These are phyloP conservation scores for Mucor indicus DNA, from an alignment of 371 early-diverging fungal genomes.

Conservation along the genomic window DNA sequence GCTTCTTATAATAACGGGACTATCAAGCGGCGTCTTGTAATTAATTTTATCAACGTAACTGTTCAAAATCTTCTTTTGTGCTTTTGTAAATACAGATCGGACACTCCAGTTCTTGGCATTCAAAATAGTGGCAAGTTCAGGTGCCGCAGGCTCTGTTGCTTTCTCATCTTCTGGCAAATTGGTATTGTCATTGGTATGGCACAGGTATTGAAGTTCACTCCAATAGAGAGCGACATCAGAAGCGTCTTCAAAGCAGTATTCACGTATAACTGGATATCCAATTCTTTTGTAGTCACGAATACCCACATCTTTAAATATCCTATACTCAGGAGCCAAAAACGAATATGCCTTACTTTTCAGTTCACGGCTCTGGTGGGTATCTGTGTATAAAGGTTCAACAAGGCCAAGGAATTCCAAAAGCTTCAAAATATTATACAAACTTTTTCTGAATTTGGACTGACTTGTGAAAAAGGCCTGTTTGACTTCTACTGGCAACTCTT, in stretches of 20 bases:
- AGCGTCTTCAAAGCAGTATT: slow-evolving; percentile 9
- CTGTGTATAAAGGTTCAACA: background rate
- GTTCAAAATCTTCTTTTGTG: slow-evolving; percentile 14
- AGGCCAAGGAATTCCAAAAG: slow-evolving; percentile 1
- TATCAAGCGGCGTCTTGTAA: slow-evolving; percentile 1
- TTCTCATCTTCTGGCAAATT: background rate
- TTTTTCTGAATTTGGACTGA: slow-evolving; percentile 14
- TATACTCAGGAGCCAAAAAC: slow-evolving; percentile 1
- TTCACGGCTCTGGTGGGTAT: too few relatives aligned
- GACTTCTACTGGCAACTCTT: slow-evolving; percentile 12
- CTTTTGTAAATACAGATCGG: background rate
- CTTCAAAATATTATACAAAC: slow-evolving; percentile 8
- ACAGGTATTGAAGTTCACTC: slow-evolving; percentile 35
- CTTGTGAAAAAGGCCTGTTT: slow-evolving; percentile 1
- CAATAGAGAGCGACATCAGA: slow-evolving; percentile 31
- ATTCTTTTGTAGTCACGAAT: slow-evolving; percentile 8
- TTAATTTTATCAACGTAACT: slow-evolving; percentile 8
- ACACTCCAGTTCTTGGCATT: background rate
- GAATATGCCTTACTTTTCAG: too few relatives aligned
- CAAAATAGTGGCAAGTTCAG: background rate
- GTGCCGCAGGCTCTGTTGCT: background rate
- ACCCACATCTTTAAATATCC: background rate
- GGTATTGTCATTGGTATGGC: background rate
- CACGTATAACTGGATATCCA: slow-evolving; percentile 10
- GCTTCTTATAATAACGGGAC: background rate